phyloP scores from a whole-genome alignment of 2,329 filamentous ascomycete species.

The Didymella keratinophila region DNA sequence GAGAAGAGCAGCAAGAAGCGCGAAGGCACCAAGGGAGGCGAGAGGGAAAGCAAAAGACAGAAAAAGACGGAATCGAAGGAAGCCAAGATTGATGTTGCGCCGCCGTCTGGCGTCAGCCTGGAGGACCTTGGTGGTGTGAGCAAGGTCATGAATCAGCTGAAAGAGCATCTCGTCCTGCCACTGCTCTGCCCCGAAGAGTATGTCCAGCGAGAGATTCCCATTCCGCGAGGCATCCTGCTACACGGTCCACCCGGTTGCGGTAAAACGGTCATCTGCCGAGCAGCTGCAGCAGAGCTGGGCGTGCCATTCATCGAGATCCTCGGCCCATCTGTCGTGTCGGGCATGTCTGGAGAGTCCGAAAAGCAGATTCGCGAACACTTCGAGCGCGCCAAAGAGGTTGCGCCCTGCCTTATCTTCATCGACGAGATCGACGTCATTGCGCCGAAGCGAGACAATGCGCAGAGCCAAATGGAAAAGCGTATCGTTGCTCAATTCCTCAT shows the following conservation, averaged over 20 bases:
- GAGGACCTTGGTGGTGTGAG: constrained; percentile 80
- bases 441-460: constrained; percentile 81
- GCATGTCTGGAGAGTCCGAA: constrained; percentile 89
- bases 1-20: constrained; percentile 57
- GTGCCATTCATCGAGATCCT: constrained; percentile 84
- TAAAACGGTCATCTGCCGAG: constrained; percentile 84
- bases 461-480: constrained; percentile 88
- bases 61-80: constrained; percentile 55
- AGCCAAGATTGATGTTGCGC: constrained; percentile 65
- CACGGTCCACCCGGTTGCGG: constrained; percentile 87
- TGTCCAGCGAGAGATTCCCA: constrained; percentile 69
- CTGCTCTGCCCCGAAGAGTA: constrained; percentile 74
- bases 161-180: constrained; percentile 75
- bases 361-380: constrained; percentile 86
- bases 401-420: constrained; percentile 89
- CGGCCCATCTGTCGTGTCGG: constrained; percentile 80
- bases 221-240: constrained; percentile 76
- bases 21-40: constrained; percentile 61
- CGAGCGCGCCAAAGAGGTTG: constrained; percentile 84
- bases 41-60: constrained; percentile 71
- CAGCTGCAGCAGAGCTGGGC: constrained; percentile 76
- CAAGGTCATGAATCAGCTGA: constrained; percentile 72
- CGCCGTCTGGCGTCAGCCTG: constrained; percentile 72
- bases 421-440: constrained; percentile 93
- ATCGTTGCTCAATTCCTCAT: constrained; percentile 84